phyloP scores from a whole-genome alignment of 2,329 filamentous ascomycete genomes.

The Eutypella sp. region DNA sequence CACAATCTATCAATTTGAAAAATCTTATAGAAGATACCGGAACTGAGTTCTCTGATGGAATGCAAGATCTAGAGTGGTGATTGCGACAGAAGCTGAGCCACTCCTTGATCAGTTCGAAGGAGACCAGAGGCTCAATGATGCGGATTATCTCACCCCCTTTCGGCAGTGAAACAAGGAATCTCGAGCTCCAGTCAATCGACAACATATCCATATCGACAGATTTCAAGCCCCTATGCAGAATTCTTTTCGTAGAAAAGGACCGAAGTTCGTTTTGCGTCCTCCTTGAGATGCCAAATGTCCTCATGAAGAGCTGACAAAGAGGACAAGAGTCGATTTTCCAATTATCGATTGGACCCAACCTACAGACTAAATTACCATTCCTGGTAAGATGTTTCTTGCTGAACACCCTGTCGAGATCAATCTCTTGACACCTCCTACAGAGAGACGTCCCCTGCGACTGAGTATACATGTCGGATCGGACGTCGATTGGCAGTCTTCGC shows the following conservation, averaged over 20 bases:
- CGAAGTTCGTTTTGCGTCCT: background rate
- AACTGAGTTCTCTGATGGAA: background rate
- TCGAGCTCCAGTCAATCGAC: background rate
- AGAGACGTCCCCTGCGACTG: background rate
- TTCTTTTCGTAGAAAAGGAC: background rate
- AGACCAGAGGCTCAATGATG: background rate
- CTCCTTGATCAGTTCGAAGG: background rate
- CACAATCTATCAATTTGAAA: background rate
- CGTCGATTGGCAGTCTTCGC: background rate
- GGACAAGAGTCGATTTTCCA: background rate
- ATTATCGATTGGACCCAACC: background rate
- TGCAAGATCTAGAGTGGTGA: background rate
- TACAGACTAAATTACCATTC: background rate
- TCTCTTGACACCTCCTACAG: background rate
- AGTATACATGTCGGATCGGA: background rate
- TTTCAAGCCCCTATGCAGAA: background rate
- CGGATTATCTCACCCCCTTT: background rate
- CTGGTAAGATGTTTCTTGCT: background rate
- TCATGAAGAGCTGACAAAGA: background rate
- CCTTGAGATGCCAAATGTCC: background rate
- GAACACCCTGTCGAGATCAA: background rate
- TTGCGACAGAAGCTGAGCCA: background rate
- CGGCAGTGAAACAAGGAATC: background rate
- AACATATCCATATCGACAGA: background rate
- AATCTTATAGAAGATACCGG: background rate